Base-by-base conservation (phyloP, 768 basidiomycete genomes). In the Chalciporus piperatus region DNA sequence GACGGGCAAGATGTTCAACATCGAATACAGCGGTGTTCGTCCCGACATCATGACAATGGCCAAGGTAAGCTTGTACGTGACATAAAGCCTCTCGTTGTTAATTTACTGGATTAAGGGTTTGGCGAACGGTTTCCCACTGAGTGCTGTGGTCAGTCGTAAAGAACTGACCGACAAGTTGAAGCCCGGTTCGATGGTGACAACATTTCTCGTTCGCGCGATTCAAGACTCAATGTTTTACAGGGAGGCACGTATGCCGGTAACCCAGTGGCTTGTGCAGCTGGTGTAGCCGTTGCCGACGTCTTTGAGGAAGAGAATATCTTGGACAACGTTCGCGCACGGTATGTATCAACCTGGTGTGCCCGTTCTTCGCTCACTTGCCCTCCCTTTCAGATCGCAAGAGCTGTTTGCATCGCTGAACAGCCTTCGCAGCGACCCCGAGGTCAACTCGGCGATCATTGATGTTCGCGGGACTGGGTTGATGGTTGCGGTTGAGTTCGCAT, bases 241-340 rank as follows among this genome's bases (percentile, higher is more conserved):
- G 90, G 89, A 23, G 91, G 92, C 20, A 94, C 92, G 5, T 95
- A 94, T 56, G 91, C 90, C 1, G 95, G 95, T 23, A 98, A 96
- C 61, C 85, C 91, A 0, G 91, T 98, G 0, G 77, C 89, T 0
- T 98, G 95, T 62, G 95, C 96, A 0, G 96, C 96, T 4, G 95
- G 85, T 4, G 76, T 86, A 19, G 93, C 94, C 0, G 88, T 90
- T 17, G 79, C 78, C 19, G 86, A 92, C 48, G 86, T 76, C 1
- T 84, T 97, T 68, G 72, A 76, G 46, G 84, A 89, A 55, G 92
- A 95, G 60, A 82, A 86, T n/a, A 77, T 94, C 41, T 75, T 94
- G 17, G 79, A 80, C 10, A 97, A 97, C 63, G 92, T 95, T 38
- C 70, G 78, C 45, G 79, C 75, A 6, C 78, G 95, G 83, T 87